phyloP scores from a whole-genome alignment of 371 early-diverging fungal species.

The Rhizopus delemar region DNA sequence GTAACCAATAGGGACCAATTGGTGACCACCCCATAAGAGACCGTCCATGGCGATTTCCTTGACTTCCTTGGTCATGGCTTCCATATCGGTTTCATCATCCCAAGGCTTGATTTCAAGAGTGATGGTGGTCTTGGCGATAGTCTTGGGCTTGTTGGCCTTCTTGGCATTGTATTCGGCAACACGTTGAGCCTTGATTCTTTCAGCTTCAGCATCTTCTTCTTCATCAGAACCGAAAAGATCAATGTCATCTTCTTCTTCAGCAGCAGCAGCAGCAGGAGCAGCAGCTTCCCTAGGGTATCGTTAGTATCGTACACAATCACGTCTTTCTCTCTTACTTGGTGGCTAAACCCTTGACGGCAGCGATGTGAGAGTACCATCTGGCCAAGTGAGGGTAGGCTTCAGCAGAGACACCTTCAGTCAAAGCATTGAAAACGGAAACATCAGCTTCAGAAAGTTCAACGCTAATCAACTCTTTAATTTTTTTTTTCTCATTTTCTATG shows the following conservation, averaged over 20 bases:
- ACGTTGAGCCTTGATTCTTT: conserved; percentile 84
- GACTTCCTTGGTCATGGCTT: conserved; percentile 74
- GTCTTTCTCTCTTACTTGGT: conserved; percentile 47
- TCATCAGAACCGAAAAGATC: conserved; percentile 92
- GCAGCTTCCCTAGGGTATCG: conserved; percentile 6
- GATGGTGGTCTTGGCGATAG: conserved; percentile 91
- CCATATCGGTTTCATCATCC: conserved; percentile 95
- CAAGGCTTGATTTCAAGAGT: conserved; percentile 96
- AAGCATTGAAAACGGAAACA: conserved; percentile 80
- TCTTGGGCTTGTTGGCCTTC: conserved; percentile 92
- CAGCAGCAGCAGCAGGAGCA: conserved; percentile 55
- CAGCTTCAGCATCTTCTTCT: conserved; percentile 87
- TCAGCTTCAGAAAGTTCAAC: conserved; percentile 82
- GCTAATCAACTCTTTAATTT: conserved; percentile 39
- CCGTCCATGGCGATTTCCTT: conserved; percentile 82
- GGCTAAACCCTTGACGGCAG: conserved; percentile 62
- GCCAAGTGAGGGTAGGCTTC: conserved; percentile 83
- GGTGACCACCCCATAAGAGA: conserved; percentile 86
- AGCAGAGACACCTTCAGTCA: conserved; percentile 79
- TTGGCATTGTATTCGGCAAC: conserved; percentile 90
- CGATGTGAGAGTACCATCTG: conserved; percentile 95
- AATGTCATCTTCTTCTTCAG: conserved; percentile 82
- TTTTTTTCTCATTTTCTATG: conserved; percentile 27
- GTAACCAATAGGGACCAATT: conserved; percentile 76
- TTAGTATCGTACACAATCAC: background rate